A percentile compares a stretch with the other conserved stretches of the same genome.
These are phyloP conservation scores for Endocladia muricata DNA, from an alignment of 31 red algal species.

Conservation along the genomic window DNA sequence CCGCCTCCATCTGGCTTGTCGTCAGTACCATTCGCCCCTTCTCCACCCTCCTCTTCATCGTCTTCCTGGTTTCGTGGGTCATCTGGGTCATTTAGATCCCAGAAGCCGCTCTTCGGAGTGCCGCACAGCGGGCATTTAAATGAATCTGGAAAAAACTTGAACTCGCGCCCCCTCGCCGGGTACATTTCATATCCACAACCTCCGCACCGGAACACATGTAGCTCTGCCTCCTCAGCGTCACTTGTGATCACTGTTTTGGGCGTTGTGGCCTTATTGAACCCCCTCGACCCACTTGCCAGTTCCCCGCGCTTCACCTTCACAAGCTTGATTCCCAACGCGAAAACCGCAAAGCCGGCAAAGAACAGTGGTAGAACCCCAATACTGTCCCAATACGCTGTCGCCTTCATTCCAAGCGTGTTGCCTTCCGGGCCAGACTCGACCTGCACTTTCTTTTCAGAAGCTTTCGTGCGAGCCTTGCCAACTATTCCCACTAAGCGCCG, in stretches of 20 bases:
- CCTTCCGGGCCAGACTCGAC: background rate
- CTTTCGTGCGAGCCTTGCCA: slow-evolving; percentile 15
- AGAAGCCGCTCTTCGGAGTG: slow-evolving; percentile 87
- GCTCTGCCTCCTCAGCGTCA: slow-evolving; percentile 76
- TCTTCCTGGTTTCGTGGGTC: slow-evolving; percentile 93
- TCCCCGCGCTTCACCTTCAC: slow-evolving; percentile 70
- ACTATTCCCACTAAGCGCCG: slow-evolving; percentile 29
- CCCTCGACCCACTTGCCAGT: slow-evolving; percentile 23
- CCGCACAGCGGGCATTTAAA: slow-evolving; percentile 97
- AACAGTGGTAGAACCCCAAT: slow-evolving; percentile 75
- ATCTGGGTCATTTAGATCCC: slow-evolving; percentile 93
- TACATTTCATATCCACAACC: slow-evolving; percentile 97
- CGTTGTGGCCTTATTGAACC: slow-evolving; percentile 45
- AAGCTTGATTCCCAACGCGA: slow-evolving; percentile 63
- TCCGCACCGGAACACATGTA: slow-evolving; percentile 95
- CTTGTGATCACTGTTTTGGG: slow-evolving; percentile 53
- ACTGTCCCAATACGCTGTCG: slow-evolving; percentile 75
- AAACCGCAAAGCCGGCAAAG: slow-evolving; percentile 68
- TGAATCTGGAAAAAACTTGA: slow-evolving; percentile 94
- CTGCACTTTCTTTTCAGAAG: too few relatives aligned
- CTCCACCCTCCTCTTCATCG: slow-evolving; percentile 71
- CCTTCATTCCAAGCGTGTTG: slow-evolving; percentile 48
- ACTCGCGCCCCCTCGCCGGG: slow-evolving; percentile 89
- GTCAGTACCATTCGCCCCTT: slow-evolving; percentile 43
- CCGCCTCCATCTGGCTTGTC: slow-evolving; percentile 21